A percentile compares a stretch with the other conserved stretches of the same genome.
phyloP scores from a whole-genome alignment of 108 stramenopile genomes.

The Skeletonema tropicum region DNA sequence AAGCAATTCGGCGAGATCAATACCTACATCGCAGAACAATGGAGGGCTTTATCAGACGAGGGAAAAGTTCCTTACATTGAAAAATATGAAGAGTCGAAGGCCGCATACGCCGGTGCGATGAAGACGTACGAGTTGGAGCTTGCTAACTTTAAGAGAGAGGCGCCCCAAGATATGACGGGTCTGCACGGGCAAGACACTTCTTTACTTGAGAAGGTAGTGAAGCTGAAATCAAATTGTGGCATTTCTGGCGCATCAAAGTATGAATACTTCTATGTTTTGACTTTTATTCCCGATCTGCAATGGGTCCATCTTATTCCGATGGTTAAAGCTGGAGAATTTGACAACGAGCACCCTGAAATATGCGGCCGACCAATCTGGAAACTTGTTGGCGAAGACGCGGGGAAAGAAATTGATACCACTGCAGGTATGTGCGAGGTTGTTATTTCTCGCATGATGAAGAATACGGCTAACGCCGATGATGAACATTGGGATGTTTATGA shows the following conservation, averaged over 20 bases:
- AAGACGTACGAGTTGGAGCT: conserved; percentile 48
- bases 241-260: conserved; percentile 50
- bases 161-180: conserved; percentile 24
- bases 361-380: conserved; percentile 77
- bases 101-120: conserved; percentile 33
- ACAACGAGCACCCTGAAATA: conserved; percentile 58
- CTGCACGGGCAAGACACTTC: conserved; percentile 35
- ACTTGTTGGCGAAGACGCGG: conserved; percentile 74
- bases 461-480: conserved; percentile 83
- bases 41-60: conserved; percentile 46
- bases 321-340: conserved; percentile 69
- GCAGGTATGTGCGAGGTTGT: conserved; percentile 66
- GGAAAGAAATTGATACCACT: conserved; percentile 84
- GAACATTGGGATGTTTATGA: conserved; percentile 86
- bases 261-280: conserved; percentile 71
- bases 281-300: conserved; percentile 85
- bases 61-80: conserved; percentile 42
- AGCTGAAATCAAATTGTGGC: conserved; percentile 50
- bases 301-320: conserved; percentile 91
- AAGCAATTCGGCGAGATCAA: conserved; percentile 25
- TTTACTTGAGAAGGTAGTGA: conserved; percentile 85
- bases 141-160: conserved; percentile 27
- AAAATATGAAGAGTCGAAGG: conserved; percentile 31
- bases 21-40: conserved; percentile 43
- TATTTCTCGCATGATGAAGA: conserved; percentile 58